These are phyloP conservation scores for Meira nashicola DNA, from an alignment of 1,284 basidiomycete species.

Conservation along the genomic window DNA sequence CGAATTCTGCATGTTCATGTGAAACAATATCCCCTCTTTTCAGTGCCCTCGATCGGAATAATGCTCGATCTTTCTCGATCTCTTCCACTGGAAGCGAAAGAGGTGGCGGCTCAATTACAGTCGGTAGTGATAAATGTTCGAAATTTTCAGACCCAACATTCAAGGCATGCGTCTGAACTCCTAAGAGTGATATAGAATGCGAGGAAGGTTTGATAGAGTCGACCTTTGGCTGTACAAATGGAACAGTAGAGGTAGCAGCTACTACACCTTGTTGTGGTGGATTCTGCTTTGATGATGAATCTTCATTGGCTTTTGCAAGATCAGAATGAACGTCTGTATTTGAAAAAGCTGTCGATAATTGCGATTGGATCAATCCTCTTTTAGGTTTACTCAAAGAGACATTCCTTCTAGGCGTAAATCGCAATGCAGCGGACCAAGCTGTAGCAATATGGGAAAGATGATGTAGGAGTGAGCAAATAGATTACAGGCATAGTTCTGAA, in stretches of 20 bases:
- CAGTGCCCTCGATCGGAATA: background rate
- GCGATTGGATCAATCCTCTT: background rate
- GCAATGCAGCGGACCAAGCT: slow-evolving; percentile 38
- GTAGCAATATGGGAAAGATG: background rate
- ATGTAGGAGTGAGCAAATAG: background rate
- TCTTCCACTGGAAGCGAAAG: slow-evolving; percentile 15
- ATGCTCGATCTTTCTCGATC: slow-evolving; percentile 14
- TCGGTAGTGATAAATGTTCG: background rate
- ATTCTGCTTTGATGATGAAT: slow-evolving; percentile 5
- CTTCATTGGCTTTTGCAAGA: slow-evolving; percentile 7
- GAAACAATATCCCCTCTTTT: slow-evolving; percentile 8
- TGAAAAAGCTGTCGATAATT: background rate
- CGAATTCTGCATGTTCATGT: slow-evolving; percentile 24
- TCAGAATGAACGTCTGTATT: background rate
- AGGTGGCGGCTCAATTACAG: slow-evolving; percentile 17
- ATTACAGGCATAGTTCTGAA: background rate
- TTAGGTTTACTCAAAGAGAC: background rate
- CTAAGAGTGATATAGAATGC: background rate
- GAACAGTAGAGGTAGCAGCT: background rate
- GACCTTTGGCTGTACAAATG: background rate
- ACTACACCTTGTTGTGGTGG: background rate
- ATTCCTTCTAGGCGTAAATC: slow-evolving; percentile 34
- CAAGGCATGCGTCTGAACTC: background rate
- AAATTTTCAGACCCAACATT: too few relatives aligned
- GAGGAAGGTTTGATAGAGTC: background rate